Evolutionary conservation across 352 stramenopile genomes (phyloP).

Genomic region (Sclerospora graminicola): DNA sequence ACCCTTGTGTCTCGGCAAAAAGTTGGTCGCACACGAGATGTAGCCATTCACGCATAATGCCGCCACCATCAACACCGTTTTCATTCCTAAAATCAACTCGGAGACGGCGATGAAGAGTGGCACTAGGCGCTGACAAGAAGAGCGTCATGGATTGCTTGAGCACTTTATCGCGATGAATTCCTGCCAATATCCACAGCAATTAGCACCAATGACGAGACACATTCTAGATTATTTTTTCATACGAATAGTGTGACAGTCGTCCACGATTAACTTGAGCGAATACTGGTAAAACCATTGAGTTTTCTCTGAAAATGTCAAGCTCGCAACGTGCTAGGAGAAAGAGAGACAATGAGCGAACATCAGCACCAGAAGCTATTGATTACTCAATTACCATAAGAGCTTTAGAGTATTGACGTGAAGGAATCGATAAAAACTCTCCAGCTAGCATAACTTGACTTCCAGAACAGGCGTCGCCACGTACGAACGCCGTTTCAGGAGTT

Average conservation of each 20-base stretch:
- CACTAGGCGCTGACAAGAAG: slow-evolving; percentile 38
- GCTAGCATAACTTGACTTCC: slow-evolving; percentile 8
- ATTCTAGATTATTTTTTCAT: slow-evolving; percentile 3
- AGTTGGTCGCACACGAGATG: slow-evolving; percentile 60
- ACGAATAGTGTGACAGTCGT: slow-evolving; percentile 62
- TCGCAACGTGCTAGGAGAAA: slow-evolving; percentile 23
- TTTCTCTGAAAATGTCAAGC: slow-evolving; percentile 47
- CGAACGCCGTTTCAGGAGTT: slow-evolving; percentile 20
- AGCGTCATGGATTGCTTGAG: slow-evolving; percentile 60
- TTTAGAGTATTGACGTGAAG: slow-evolving; percentile 23
- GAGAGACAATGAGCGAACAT: not conserved
- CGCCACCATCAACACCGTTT: slow-evolving; percentile 62
- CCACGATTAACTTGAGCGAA: slow-evolving; percentile 42
- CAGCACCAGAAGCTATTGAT: not conserved
- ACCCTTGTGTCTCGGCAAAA: slow-evolving; percentile 33
- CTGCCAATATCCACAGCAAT: slow-evolving; percentile 10
- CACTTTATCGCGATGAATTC: slow-evolving; percentile 50
- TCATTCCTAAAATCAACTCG: slow-evolving; percentile 82
- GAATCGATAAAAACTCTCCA: slow-evolving; percentile 16
- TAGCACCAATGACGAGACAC: not conserved
- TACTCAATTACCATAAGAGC: slow-evolving; percentile 11
- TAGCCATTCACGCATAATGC: slow-evolving; percentile 73
- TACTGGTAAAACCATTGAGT: slow-evolving; percentile 62
- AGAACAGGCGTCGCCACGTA: slow-evolving; percentile 19
- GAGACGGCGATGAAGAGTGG: slow-evolving; percentile 54